Percentiles rank a stretch among this genome's conserved stretches.
Evolutionary conservation across 257 asterid genomes (phyloP).

Genomic region (Primulina huaijiensis): DNA sequence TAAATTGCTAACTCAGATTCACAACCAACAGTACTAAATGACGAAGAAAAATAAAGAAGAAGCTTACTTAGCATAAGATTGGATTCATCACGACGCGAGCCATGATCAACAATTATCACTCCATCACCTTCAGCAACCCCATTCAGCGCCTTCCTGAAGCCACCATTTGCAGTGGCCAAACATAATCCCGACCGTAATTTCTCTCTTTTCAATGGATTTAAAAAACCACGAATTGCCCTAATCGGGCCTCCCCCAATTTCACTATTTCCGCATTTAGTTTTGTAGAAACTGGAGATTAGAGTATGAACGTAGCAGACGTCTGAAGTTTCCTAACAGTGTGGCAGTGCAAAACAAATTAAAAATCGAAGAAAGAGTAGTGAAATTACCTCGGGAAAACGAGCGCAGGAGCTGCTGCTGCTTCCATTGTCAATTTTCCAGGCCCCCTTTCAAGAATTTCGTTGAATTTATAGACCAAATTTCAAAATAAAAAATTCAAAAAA

Average conservation of each 20-base stretch:
- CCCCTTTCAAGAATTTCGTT: not conserved
- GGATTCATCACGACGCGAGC: slow-evolving; percentile 87
- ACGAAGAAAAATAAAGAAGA: not conserved
- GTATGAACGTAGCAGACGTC: not conserved
- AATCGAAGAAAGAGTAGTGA: not conserved
- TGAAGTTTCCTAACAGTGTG: not conserved
- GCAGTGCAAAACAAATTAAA: not conserved
- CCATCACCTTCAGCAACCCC: slow-evolving; percentile 68
- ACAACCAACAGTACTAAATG: not conserved
- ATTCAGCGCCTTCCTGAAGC: slow-evolving; percentile 38
- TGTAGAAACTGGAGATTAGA: slow-evolving; percentile 13
- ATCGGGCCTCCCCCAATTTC: slow-evolving; percentile 37
- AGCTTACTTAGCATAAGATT: slow-evolving; percentile 86
- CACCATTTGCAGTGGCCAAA: slow-evolving; percentile 64
- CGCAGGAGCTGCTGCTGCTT: slow-evolving; percentile 34
- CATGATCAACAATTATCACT: slow-evolving; percentile 90
- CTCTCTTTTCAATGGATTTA: slow-evolving; percentile 37
- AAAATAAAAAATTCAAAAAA: not conserved
- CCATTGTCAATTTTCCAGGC: not conserved
- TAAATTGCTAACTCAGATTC: not conserved
- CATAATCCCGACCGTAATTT: slow-evolving; percentile 46
- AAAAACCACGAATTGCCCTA: slow-evolving; percentile 34
- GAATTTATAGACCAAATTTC: not conserved
- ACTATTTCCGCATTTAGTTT: slow-evolving; percentile 35
- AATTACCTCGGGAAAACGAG: slow-evolving; percentile 35